Percentiles rank a stretch among this genome's conserved stretches.
Conservation (phyloP, 192 early-diverging fungal species). For the Coemansia sp. region DNA sequence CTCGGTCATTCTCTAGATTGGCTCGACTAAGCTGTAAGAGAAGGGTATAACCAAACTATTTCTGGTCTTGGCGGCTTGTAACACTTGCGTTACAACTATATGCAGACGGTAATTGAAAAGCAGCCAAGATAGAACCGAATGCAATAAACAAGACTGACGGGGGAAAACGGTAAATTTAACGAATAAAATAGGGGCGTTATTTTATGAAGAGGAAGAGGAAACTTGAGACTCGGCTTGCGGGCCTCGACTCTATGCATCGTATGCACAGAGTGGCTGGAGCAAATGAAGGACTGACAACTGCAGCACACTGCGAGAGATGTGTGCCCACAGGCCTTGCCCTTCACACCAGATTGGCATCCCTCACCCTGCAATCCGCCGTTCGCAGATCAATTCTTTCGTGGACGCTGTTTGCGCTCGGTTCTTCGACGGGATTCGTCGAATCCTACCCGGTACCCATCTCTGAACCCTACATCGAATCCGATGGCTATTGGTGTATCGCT, state of each 20-base stretch:
- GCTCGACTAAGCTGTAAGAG: neutral
- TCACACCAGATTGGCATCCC: neutral
- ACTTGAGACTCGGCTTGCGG: neutral
- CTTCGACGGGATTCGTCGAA: slow-evolving; percentile 24
- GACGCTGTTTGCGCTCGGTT: slow-evolving; percentile 2
- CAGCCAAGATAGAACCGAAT: neutral
- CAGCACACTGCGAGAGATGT: neutral
- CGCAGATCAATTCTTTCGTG: slow-evolving; percentile 2
- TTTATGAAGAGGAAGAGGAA: neutral
- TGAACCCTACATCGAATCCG: slow-evolving; percentile 49
- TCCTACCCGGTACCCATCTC: slow-evolving; percentile 46
- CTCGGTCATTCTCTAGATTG: slow-evolving; percentile 32
- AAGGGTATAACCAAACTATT: neutral
- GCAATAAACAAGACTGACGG: slow-evolving; percentile 2
- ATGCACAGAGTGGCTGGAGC: neutral
- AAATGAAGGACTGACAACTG: neutral
- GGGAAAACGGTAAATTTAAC: neutral
- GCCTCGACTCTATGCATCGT: neutral
- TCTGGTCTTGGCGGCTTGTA: neutral
- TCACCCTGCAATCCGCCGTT: neutral
- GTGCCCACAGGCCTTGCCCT: neutral
- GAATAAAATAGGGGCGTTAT: neutral
- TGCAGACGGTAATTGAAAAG: neutral
- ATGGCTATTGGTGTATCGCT: neutral
- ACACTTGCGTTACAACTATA: neutral